phyloP scores from a whole-genome alignment of 1,284 basidiomycete species.

The Somion occarium region DNA sequence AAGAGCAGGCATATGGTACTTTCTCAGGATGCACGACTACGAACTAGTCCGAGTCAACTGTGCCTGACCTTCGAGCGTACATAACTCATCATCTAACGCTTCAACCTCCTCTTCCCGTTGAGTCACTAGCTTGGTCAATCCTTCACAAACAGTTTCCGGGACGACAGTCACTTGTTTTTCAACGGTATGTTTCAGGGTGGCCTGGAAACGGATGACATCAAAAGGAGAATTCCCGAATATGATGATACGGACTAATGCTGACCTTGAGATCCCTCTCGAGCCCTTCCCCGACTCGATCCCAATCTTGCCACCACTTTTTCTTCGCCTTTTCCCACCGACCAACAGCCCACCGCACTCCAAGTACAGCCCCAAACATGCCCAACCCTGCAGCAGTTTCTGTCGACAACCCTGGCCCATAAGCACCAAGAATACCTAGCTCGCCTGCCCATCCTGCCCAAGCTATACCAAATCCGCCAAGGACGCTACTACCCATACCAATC shows the following conservation, averaged over 20 bases:
- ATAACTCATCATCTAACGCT: slow-evolving; percentile 38
- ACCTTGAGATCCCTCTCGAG: slow-evolving; percentile 72
- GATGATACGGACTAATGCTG: slow-evolving; percentile 3
- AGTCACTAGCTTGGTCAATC: slow-evolving; percentile 37
- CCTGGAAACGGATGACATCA: slow-evolving; percentile 29
- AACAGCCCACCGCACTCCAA: slow-evolving; percentile 62
- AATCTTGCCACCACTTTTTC: slow-evolving; percentile 70
- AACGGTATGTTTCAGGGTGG: slow-evolving; percentile 41
- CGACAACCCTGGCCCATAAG: slow-evolving; percentile 39
- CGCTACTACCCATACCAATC: slow-evolving; percentile 44
- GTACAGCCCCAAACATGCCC: slow-evolving; percentile 50
- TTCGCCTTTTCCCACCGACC: slow-evolving; percentile 72
- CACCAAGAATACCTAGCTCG: slow-evolving; percentile 39
- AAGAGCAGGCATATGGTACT: too few relatives aligned
- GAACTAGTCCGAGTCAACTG: too few relatives aligned
- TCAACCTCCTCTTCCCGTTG: slow-evolving; percentile 41
- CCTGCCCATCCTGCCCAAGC: slow-evolving; percentile 51
- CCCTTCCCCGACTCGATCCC: slow-evolving; percentile 63
- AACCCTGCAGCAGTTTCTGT: slow-evolving; percentile 56
- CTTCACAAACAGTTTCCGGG: slow-evolving; percentile 29
- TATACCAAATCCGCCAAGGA: slow-evolving; percentile 36
- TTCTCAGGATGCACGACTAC: too few relatives aligned
- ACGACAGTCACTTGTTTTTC: slow-evolving; percentile 36
- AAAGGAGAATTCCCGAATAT: not conserved
- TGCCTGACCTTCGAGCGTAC: slow-evolving; percentile 28